Percentiles rank a stretch among this genome's conserved stretches.
These are phyloP conservation scores for Symbiodinium pilosum DNA, from an alignment of 73 alveolate genomes.

Conservation along the genomic window DNA sequence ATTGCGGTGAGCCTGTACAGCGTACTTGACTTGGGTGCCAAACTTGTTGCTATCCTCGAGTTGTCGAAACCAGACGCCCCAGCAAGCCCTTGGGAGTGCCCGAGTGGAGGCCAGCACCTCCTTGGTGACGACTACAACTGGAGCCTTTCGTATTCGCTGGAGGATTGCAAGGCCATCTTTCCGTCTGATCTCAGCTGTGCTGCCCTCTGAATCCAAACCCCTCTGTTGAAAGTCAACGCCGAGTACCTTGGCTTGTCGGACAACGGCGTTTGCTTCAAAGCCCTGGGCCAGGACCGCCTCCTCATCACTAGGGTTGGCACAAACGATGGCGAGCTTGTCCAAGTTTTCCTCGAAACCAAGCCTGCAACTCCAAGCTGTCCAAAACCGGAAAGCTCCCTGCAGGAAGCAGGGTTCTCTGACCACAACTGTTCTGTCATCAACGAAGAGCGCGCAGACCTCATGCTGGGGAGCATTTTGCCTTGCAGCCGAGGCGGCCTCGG, in stretches of 20 bases:
- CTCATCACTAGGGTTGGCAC: not conserved
- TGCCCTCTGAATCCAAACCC: not conserved
- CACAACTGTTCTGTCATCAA: not conserved
- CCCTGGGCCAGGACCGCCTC: not conserved
- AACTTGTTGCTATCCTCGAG: not conserved
- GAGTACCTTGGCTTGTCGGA: not conserved
- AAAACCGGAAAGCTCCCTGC: not conserved
- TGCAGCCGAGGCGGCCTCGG: not conserved
- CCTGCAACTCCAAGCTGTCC: not conserved
- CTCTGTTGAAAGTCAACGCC: not conserved
- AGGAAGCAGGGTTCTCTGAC: not conserved
- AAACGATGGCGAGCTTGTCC: not conserved
- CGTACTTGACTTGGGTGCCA: not conserved
- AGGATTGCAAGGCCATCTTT: not conserved
- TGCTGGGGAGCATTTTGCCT: not conserved
- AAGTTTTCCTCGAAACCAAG: not conserved
- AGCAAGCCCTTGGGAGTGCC: not conserved
- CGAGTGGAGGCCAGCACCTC: not conserved
- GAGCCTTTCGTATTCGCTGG: not conserved
- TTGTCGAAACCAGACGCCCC: not conserved
- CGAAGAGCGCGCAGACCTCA: not conserved
- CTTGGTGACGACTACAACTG: not conserved
- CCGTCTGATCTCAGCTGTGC: not conserved
- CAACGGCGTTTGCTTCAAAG: not conserved
- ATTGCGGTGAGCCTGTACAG: not conserved